Conservation (phyloP, 1,284 basidiomycete species). For the Malassezia pachydermatis region DNA sequence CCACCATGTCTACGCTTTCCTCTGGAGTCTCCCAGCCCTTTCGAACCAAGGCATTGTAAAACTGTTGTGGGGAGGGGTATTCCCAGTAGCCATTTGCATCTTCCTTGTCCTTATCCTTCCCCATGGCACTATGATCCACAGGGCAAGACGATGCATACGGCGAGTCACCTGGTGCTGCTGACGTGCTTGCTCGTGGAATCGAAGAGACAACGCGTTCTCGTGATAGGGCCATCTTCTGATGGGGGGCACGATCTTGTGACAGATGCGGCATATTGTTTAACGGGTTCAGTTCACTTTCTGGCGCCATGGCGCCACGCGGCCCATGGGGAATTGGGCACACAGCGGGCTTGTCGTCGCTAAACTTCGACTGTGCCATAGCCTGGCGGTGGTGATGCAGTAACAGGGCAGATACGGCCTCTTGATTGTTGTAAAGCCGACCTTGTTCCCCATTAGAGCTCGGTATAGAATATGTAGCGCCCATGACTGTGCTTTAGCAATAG, state of each 20-base stretch:
- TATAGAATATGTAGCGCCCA: conserved; percentile 14
- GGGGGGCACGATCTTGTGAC: conserved; percentile 59
- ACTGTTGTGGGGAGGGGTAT: conserved; percentile 96
- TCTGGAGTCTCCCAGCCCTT: conserved; percentile 98
- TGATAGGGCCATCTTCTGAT: conserved; percentile 60
- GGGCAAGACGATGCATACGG: conserved; percentile 33
- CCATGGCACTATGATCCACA: conserved; percentile 16
- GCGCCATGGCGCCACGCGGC: conserved; percentile 17
- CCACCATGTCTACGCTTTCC: conserved; percentile 92
- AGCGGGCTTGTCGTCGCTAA: not conserved
- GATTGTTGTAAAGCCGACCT: conserved; percentile 20
- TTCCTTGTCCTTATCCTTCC: conserved; percentile 17
- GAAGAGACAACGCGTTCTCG: conserved; percentile 67
- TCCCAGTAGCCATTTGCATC: conserved; percentile 60
- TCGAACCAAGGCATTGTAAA: conserved; percentile 89
- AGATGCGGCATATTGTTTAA: conserved; percentile 81
- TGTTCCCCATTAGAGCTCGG: not conserved
- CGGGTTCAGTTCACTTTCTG: conserved; percentile 54
- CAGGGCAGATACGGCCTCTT: conserved; percentile 27
- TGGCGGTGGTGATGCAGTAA: conserved; percentile 26
- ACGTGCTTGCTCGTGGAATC: conserved; percentile 63
- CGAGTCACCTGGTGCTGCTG: conserved; percentile 34
- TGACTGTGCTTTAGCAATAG: too few species aligned
- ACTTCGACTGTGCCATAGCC: not conserved
- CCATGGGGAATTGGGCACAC: conserved; percentile 32